Percentiles rank a stretch among this genome's conserved stretches.
Conservation (phyloP, 202 grass and related monocot genomes). For the Eragrostis tef region DNA sequence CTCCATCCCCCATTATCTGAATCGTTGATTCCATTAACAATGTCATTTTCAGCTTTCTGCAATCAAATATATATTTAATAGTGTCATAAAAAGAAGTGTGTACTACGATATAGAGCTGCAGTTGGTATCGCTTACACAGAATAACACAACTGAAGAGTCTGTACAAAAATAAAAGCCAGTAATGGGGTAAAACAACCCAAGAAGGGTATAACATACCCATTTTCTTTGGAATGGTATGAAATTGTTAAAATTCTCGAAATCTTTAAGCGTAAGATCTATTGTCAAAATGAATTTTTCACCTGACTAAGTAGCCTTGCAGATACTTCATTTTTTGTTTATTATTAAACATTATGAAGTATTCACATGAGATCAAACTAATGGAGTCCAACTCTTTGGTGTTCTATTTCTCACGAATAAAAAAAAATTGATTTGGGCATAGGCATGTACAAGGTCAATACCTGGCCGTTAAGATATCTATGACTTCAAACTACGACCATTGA, state of each 20-base stretch:
- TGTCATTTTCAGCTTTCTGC: slow-evolving; percentile 38
- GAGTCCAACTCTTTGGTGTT: not conserved
- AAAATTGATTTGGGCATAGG: not conserved
- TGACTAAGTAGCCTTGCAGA: not conserved
- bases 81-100: slow-evolving; percentile 20
- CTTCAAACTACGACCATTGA: not conserved
- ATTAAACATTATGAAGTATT: not conserved
- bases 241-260: not conserved
- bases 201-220: not conserved
- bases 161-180: slow-evolving; percentile 12
- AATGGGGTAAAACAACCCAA: slow-evolving; percentile 4
- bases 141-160: not conserved
- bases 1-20: slow-evolving; percentile 26
- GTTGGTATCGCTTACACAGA: not conserved
- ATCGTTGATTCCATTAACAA: slow-evolving; percentile 16
- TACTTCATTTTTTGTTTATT: not conserved
- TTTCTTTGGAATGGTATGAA: not conserved
- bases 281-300: not conserved
- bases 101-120: slow-evolving; percentile 26
- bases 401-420: not conserved
- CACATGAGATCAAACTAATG: not conserved
- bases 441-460: not conserved
- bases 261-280: not conserved
- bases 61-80: slow-evolving; percentile 41
- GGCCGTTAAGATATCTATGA: not conserved